phyloP scores from a whole-genome alignment of 306 rosid genomes.

The Cucurbita moschata region DNA sequence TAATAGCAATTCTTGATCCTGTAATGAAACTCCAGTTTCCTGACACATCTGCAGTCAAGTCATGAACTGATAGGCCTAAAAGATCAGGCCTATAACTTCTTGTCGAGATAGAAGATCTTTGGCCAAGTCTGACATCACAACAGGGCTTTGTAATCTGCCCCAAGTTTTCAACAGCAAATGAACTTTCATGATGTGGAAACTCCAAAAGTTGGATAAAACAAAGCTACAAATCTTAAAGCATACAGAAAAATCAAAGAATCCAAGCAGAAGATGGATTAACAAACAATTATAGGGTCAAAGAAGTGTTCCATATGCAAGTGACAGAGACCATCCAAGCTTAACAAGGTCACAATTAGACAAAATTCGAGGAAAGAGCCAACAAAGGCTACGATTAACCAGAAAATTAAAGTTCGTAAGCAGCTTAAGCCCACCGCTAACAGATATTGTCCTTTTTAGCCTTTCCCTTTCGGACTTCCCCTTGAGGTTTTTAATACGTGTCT shows the following conservation, averaged over 20 bases:
- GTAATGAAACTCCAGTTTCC: constrained; percentile 67
- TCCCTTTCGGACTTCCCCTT: no score
- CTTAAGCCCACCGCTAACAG: no score
- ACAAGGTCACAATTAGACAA: neutral
- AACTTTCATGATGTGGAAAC: neutral
- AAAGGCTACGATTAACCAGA: neutral
- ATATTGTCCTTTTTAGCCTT: no score
- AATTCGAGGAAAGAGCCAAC: neutral
- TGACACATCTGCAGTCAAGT: constrained; percentile 10
- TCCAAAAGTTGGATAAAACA: neutral
- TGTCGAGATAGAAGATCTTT: constrained; percentile 17
- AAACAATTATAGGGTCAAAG: no score
- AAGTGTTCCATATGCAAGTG: neutral
- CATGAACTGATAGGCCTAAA: constrained; percentile 16
- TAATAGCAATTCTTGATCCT: constrained; percentile 44
- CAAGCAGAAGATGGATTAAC: neutral
- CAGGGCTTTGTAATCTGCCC: constrained; percentile 24
- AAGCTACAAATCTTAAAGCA: neutral
- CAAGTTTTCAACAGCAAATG: constrained; percentile 23
- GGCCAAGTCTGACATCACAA: constrained; percentile 21
- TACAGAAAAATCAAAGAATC: neutral
- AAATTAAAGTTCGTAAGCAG: neutral
- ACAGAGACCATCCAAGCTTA: neutral
- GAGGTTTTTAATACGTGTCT: no score
- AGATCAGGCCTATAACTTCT: constrained; percentile 27